Percentiles rank a stretch among this genome's conserved stretches.
These are phyloP conservation scores for Thymus quinquecostatus DNA, from an alignment of 257 asterid genomes.

Conservation along the genomic window DNA sequence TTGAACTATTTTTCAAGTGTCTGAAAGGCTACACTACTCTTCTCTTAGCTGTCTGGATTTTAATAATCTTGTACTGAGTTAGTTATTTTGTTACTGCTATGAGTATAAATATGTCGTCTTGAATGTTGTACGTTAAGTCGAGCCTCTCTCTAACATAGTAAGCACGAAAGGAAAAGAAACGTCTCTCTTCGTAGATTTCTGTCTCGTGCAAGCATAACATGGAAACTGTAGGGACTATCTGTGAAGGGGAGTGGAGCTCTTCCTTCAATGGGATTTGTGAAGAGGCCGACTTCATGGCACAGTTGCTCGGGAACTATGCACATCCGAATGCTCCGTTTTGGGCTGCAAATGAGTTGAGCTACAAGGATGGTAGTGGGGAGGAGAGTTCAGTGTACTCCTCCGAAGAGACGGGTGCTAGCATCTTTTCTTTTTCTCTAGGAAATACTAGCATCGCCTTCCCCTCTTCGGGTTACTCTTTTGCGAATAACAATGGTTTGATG, in stretches of 20 bases:
- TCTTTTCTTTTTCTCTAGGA: constrained; percentile 40
- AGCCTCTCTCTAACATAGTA: not conserved
- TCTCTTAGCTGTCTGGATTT: constrained; percentile 36
- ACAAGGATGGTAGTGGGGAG: not conserved
- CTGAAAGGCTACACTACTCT: constrained; percentile 34
- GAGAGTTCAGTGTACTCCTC: constrained; percentile 27
- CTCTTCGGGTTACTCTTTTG: constrained; percentile 23
- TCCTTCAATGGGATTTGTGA: constrained; percentile 48
- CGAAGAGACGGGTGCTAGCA: constrained; percentile 24
- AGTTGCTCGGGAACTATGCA: constrained; percentile 50
- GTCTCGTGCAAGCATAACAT: constrained; percentile 29
- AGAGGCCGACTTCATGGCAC: constrained; percentile 67
- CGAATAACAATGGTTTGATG: constrained; percentile 28
- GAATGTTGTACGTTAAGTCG: not conserved
- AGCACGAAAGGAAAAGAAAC: not conserved
- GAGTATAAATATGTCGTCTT: constrained; percentile 41
- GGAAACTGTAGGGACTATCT: constrained; percentile 48
- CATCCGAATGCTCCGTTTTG: constrained; percentile 42
- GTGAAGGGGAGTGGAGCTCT: constrained; percentile 58
- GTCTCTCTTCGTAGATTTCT: not conserved
- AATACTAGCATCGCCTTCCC: constrained; percentile 24
- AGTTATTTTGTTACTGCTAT: no score
- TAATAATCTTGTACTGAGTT: no score
- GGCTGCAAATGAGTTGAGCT: constrained; percentile 33
- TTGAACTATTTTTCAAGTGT: constrained; percentile 7